Conservation (phyloP, 1,284 basidiomycete species). For the Cystobasidiaceae sp. region DNA sequence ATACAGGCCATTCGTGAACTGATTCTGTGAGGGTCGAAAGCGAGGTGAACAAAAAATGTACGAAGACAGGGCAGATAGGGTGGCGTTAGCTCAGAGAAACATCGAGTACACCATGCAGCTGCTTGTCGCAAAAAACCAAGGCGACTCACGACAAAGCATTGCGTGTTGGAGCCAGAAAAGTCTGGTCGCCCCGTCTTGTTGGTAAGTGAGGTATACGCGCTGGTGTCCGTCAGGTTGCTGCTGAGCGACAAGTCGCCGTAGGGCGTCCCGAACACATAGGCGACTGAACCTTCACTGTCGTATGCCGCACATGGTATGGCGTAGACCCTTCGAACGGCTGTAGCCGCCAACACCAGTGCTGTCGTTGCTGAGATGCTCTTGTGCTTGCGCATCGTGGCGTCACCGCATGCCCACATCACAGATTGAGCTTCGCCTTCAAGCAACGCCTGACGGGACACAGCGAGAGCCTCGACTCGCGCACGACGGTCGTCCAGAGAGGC, state of each 20-base stretch:
- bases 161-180: conserved; percentile 16
- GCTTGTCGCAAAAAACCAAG: too few relatives aligned
- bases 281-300: conserved; percentile 3
- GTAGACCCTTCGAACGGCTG: neutral
- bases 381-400: neutral
- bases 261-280: conserved; percentile 14
- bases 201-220: conserved; percentile 3
- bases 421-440: too few relatives aligned
- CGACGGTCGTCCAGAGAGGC: too few relatives aligned
- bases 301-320: conserved; percentile 23
- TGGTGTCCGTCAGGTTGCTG: neutral
- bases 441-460: too few relatives aligned
- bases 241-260: conserved; percentile 14
- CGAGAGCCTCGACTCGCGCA: too few relatives aligned
- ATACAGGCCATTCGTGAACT: conserved; percentile 30
- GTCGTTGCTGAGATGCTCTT: neutral
- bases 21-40: conserved; percentile 5
- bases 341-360: neutral
- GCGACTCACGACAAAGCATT: conserved; percentile 23
- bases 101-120: too few relatives aligned
- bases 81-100: neutral
- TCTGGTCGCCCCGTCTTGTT: conserved; percentile 25
- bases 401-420: too few relatives aligned
- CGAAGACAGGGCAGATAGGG: neutral
- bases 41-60: neutral